Evolutionary conservation across 345 rosid genomes (phyloP), one percentile per base, ranked within the genome.

Genomic region (Bretschneidera sinensis): DNA sequence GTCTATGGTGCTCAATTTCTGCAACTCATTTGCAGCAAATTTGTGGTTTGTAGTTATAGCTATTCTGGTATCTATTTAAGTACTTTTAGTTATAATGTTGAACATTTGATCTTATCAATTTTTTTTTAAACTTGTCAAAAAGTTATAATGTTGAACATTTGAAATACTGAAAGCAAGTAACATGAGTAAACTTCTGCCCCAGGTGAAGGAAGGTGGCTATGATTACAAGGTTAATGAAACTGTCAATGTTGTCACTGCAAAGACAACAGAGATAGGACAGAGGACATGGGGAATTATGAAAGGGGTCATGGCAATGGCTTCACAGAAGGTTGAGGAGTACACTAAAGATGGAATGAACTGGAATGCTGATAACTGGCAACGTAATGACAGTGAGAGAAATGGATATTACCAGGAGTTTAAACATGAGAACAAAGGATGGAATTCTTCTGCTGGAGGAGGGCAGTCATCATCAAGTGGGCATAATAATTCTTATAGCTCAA

Each of bases 281-380:
- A 90, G 70, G 77, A 94, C 99, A 19, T 94, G 99, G 97, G 99
- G 99, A 15, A 85, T 94, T 31, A 81, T 94, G 97, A 94, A 81
- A 76, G 96, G 96, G 58, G 97, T 94, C 43, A 86, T 94, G 92
- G 92, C 92, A 43, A 45, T 94, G 25, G 97, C 99, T 33, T 58
- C 87, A 23, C 95, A 88, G 59, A 94, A 94, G 67, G 99, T 94
- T 16, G 97, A 90, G 73, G 96, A 86, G 71, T 84, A 73, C 23
- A 51, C 99, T 6, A 94, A 92, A 78, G 96, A 92, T 21, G 95
- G 87, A 54, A 60, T 56, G 60, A 58, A 60, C 62, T 74, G 80
- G 74, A 80, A 68, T 23, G 60, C 75, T 59, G 43, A 57, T 53
- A 75, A 68, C 66, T 85, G 85, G 86, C 87, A 81, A 58, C 76